A percentile compares a stretch with the other conserved stretches of the same genome.
These are phyloP conservation scores for Coprinellus micaceus DNA, from an alignment of 768 basidiomycete genomes.

Conservation along the genomic window DNA sequence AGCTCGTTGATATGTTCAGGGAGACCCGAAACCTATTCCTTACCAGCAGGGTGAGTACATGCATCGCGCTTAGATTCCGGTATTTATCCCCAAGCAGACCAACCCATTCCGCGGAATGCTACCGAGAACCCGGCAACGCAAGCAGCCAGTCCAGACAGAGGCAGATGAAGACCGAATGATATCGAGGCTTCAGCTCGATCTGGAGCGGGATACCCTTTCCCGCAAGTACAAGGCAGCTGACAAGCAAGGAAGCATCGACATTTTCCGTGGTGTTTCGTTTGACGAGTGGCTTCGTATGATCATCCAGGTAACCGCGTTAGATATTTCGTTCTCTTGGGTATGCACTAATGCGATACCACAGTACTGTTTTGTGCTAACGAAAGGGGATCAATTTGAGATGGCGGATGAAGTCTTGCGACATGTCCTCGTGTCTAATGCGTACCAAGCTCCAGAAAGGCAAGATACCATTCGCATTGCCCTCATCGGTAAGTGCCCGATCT, in stretches of 20 bases:
- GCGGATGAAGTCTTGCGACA: constrained; percentile 78
- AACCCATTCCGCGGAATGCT: constrained; percentile 72
- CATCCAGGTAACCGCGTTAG: constrained; percentile 61
- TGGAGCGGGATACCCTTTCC: constrained; percentile 57
- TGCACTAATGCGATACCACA: constrained; percentile 24
- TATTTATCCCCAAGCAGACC: constrained; percentile 25
- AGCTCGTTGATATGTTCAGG: constrained; percentile 83
- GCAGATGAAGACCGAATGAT: constrained; percentile 70
- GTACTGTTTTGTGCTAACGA: constrained; percentile 74
- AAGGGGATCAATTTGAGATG: constrained; percentile 55
- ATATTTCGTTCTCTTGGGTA: not conserved
- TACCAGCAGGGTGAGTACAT: constrained; percentile 55
- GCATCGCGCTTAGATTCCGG: too few species aligned
- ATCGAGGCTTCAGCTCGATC: constrained; percentile 68
- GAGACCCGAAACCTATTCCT: constrained; percentile 83
- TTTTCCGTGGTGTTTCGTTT: constrained; percentile 79
- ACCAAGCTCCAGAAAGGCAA: constrained; percentile 56
- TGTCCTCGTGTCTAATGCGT: constrained; percentile 70
- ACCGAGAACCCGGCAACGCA: constrained; percentile 40
- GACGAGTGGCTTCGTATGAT: constrained; percentile 83
- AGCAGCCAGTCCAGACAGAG: constrained; percentile 41
- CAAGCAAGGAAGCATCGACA: constrained; percentile 45
- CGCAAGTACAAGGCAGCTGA: constrained; percentile 43
- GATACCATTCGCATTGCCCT: constrained; percentile 73
- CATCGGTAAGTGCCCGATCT: constrained; percentile 51